phyloP scores from a whole-genome alignment of 2,329 filamentous ascomycete species.

The Metarhizium anisopliae region DNA sequence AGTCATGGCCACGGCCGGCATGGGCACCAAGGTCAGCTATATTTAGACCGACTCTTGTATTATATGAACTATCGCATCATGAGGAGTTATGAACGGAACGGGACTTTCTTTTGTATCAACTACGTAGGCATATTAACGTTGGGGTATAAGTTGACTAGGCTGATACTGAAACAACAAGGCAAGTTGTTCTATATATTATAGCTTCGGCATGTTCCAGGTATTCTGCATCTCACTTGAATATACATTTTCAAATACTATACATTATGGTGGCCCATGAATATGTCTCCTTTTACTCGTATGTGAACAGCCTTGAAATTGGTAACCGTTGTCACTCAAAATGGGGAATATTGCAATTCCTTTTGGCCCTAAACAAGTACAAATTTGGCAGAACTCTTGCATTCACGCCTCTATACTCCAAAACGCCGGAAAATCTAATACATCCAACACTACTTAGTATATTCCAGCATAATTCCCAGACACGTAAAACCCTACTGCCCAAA shows the following conservation, averaged over 20 bases:
- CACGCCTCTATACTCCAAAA: conserved; percentile 6
- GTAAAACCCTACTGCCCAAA: conserved; percentile 26
- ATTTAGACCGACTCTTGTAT: conserved; percentile 44
- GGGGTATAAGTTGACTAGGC: neutral
- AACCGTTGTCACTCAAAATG: neutral
- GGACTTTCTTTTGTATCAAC: conserved; percentile 2
- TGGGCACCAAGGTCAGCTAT: conserved; percentile 97
- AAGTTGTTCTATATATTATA: neutral
- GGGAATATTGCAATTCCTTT: neutral
- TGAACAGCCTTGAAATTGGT: neutral
- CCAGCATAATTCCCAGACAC: conserved; percentile 5
- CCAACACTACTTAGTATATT: neutral
- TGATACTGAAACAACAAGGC: neutral
- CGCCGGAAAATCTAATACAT: conserved; percentile 1
- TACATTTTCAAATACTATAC: neutral
- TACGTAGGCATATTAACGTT: neutral
- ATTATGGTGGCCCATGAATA: neutral
- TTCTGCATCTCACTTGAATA: neutral
- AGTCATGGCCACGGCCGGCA: conserved; percentile 74
- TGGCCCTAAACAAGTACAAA: neutral
- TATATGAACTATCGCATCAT: conserved; percentile 14
- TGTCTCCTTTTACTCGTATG: neutral
- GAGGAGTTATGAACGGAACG: conserved; percentile 14
- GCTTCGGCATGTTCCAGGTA: neutral
- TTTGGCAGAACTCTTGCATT: neutral